These are phyloP conservation scores for Penicillium sp. DNA, from an alignment of 2,329 filamentous ascomycete species.

Conservation along the genomic window DNA sequence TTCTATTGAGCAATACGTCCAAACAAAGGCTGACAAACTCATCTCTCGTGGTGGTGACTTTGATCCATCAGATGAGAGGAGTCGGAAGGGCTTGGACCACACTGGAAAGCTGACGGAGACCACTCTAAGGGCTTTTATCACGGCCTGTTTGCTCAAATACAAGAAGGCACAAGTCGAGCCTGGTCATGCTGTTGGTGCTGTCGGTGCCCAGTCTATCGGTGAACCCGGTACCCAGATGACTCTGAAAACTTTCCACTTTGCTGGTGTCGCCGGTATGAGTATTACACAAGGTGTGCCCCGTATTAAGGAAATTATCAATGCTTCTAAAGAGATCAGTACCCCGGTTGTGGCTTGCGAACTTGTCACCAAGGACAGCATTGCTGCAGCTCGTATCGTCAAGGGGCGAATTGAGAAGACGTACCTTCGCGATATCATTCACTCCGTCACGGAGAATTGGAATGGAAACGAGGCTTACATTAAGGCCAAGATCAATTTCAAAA, in stretches of 20 bases:
- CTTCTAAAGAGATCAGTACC: constrained; percentile 89
- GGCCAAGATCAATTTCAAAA: constrained; percentile 78
- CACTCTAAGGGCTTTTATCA: constrained; percentile 77
- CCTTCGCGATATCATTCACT: constrained; percentile 77
- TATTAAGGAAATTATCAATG: constrained; percentile 99
- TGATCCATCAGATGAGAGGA: constrained; percentile 33
- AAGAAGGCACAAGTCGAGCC: constrained; percentile 89
- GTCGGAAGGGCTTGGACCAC: constrained; percentile 59
- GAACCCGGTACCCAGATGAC: constrained; percentile 99
- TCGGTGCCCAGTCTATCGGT: constrained; percentile 96
- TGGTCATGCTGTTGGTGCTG: constrained; percentile 92
- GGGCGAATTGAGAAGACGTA: constrained; percentile 94
- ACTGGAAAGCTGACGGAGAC: constrained; percentile 81
- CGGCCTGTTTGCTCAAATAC: constrained; percentile 85
- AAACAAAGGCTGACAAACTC: constrained; percentile 65
- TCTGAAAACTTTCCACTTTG: constrained; percentile 99
- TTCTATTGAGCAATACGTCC: constrained; percentile 75
- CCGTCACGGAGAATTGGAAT: constrained; percentile 89
- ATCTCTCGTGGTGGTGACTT: constrained; percentile 42
- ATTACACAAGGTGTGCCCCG: constrained; percentile 98
- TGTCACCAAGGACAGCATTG: constrained; percentile 72
- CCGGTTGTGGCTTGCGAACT: constrained; percentile 89
- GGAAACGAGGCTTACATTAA: constrained; percentile 74
- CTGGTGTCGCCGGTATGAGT: constrained; percentile 98
- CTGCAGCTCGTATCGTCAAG: constrained; percentile 87